Conservation (phyloP, 192 early-diverging fungal genomes). For the Backusella tarrabulga region DNA sequence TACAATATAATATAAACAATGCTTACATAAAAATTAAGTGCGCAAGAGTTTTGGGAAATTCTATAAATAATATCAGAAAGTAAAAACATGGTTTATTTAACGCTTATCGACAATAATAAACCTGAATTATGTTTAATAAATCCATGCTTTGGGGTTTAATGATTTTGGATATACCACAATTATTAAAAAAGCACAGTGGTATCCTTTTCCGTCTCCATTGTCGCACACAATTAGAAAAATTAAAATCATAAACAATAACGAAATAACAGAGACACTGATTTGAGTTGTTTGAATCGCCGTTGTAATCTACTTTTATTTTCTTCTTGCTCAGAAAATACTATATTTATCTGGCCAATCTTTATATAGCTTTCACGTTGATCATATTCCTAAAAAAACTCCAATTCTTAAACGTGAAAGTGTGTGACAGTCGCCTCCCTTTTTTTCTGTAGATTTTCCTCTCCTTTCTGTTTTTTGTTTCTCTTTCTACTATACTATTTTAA, state of each 20-base stretch:
- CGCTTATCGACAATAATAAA: no score
- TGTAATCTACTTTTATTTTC: not conserved
- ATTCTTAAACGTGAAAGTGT: not conserved
- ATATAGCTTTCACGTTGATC: slow-evolving; percentile 1
- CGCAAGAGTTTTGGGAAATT: no score
- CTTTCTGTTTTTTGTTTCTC: not conserved
- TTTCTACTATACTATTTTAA: not conserved
- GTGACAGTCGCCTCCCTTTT: not conserved
- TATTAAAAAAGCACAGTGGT: not conserved
- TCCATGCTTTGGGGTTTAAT: not conserved
- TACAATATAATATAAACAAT: no score
- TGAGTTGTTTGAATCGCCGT: slow-evolving; percentile 2
- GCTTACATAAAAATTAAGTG: no score
- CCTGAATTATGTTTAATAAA: not conserved
- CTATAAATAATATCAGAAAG: no score
- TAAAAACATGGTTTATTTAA: no score
- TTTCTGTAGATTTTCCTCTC: not conserved
- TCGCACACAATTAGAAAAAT: not conserved
- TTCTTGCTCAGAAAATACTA: not conserved
- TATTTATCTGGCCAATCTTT: slow-evolving; percentile 4
- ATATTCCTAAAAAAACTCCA: not conserved
- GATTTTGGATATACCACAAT: no score
- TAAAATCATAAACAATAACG: not conserved
- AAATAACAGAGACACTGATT: not conserved
- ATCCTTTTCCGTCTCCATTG: not conserved